A percentile compares a stretch with the other conserved stretches of the same genome.
Evolutionary conservation across 768 basidiomycete species (phyloP).

Genomic region (Leccinum longicurvipes): DNA sequence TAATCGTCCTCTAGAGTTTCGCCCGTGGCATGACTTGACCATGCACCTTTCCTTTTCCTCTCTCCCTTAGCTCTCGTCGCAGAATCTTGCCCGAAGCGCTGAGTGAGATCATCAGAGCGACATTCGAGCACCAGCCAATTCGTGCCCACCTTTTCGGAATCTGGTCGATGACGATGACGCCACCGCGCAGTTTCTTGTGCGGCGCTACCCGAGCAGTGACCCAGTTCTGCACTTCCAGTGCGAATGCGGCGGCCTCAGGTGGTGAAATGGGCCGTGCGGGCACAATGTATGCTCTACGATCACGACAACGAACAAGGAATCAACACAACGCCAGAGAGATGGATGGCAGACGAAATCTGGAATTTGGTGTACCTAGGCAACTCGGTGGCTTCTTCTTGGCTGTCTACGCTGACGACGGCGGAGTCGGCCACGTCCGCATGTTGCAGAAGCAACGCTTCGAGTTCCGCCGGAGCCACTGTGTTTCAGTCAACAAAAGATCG

Average conservation of each 20-base stretch:
- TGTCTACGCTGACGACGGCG: conserved; percentile 76
- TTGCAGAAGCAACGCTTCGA: conserved; percentile 71
- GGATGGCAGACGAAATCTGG: background rate
- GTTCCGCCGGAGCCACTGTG: conserved; percentile 80
- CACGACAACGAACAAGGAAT: no score
- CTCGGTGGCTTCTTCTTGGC: conserved; percentile 70
- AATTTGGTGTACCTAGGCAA: conserved; percentile 54
- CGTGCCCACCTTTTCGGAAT: conserved; percentile 30
- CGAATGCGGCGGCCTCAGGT: conserved; percentile 34
- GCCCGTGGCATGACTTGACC: conserved; percentile 20
- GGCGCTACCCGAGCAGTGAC: conserved; percentile 61
- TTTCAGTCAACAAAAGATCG: background rate
- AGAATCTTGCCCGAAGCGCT: conserved; percentile 86
- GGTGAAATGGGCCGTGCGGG: conserved; percentile 15
- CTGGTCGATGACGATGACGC: conserved; percentile 54
- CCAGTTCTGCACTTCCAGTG: conserved; percentile 59
- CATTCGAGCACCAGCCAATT: background rate
- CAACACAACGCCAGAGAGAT: background rate
- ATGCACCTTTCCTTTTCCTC: conserved; percentile 52
- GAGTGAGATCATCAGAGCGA: background rate
- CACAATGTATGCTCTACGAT: conserved; percentile 45
- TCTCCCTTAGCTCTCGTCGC: conserved; percentile 68
- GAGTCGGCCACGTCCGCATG: conserved; percentile 76
- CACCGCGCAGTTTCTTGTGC: conserved; percentile 80
- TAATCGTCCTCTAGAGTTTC: conserved; percentile 14